Evolutionary conservation across 768 basidiomycete species (phyloP), one percentile per base, ranked within the genome.

Genomic region (Coprinopsis sp.): DNA sequence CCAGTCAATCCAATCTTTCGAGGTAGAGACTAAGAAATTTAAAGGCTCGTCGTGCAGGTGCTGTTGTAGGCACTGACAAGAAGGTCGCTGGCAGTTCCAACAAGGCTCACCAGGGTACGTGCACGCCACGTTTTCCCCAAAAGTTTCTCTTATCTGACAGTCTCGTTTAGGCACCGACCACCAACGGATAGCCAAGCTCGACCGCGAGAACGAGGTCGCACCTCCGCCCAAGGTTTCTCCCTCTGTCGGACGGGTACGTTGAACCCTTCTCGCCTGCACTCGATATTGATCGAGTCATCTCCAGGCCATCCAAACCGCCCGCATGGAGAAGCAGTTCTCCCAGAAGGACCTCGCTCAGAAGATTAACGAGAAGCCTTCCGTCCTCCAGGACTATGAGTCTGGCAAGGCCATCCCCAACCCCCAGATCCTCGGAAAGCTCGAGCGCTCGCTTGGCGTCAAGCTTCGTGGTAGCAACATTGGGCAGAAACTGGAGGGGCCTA

Each of bases 331-430:
- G 63, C 76, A 84, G 55, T 60, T 93, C 42, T 84, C 91, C 8
- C 94, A 97, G 67, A 95, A 94, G 68, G 92, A 95, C 39, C 70
- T 95, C 30, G 94, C 93, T 10, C 83, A 85, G 61, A 91, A 90
- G 72, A 81, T 93, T 58, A 97, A 96, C 63, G 91, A 93, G 70
- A 94, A 93, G 65, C 89, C 87, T 24, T 85, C 86, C 38, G 72
- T 92, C 41, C 69, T 91, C 28, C 87, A 91, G 64, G 92, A 93
- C 56, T 91, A 95, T 63, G 93, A 96, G 65, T 76, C 85, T 3
- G 84, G 90, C 46, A 85, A 80, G 65, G 93, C 92, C 25, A 78
- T 91, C 30, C 93, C 93, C 24, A 92, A 85, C 59, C 68, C 87
- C 33, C 87, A 91, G 60, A 81, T 96, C 56, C 80, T 97, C 25